These are phyloP conservation scores for Beta vulgaris DNA, from an alignment of 148 eudicot species.

Conservation along the genomic window DNA sequence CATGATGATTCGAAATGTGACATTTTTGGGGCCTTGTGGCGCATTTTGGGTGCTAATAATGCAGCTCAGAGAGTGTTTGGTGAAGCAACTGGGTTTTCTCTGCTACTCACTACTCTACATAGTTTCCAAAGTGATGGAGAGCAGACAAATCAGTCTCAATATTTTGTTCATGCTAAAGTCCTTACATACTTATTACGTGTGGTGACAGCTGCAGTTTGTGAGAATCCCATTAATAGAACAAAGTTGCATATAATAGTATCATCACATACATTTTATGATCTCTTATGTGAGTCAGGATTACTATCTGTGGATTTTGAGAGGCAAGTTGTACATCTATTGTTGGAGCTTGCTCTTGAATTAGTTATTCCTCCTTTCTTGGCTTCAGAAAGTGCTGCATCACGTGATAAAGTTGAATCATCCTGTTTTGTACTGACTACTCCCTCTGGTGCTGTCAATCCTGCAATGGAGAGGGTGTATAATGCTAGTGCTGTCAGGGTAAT, in stretches of 20 bases:
- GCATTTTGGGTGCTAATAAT: conserved; percentile 69
- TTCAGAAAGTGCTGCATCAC: conserved; percentile 42
- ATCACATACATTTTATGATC: conserved; percentile 84
- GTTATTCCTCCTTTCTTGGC: conserved; percentile 79
- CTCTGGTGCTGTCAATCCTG: conserved; percentile 61
- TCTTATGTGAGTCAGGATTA: conserved; percentile 80
- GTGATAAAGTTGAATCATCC: conserved; percentile 42
- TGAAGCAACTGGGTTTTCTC: conserved; percentile 97
- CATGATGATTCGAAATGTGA: conserved; percentile 88
- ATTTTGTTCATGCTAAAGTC: conserved; percentile 48
- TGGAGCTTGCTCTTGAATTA: conserved; percentile 93
- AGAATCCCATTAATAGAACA: conserved; percentile 69
- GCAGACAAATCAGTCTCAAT: conserved; percentile 38
- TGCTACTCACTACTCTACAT: conserved; percentile 80
- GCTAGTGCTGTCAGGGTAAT: conserved; percentile 87
- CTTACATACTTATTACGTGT: conserved; percentile 84
- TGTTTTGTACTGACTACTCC: conserved; percentile 60
- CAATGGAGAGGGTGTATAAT: conserved; percentile 79
- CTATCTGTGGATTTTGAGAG: conserved; percentile 83
- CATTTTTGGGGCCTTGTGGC: conserved; percentile 91
- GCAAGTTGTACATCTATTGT: conserved; percentile 82
- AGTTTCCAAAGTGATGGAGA: conserved; percentile 69
- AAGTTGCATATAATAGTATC: conserved; percentile 67
- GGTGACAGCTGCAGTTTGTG: conserved; percentile 78
- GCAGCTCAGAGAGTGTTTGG: conserved; percentile 95